Base-by-base conservation (phyloP, 2,329 filamentous ascomycete genomes). In the Phialophora chinensis region DNA sequence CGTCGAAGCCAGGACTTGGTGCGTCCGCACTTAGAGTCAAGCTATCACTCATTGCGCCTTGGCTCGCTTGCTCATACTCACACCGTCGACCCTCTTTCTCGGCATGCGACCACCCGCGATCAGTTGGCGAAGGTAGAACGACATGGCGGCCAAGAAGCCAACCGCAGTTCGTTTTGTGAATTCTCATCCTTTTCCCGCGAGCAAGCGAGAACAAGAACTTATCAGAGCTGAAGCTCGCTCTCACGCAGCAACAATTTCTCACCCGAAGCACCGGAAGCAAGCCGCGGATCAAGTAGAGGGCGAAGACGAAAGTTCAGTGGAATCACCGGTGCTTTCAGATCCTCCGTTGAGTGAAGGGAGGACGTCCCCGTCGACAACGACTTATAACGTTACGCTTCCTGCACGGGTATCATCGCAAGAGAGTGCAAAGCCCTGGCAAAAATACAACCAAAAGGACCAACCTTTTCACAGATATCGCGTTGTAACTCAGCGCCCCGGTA, bases 201-300 rank as follows among this genome's bases (percentile, higher is more conserved):
- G 44, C 58, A 60, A 60, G 44, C 58, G 58, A 35, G 58, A 60
- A 52, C 58, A 60, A 27, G 58, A 60, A 35, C 27, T 60, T 6
- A 20, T 52, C 20, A 27, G 44, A 1, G 25, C 58, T 11, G 44
- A n/a, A 17, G 58, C 58, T 10, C 58, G 58, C 10, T 49, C 58
- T n/a, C 58, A 60, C 50, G 42, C 58, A 25, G 58, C 58, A 11
- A 60, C 27, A 20, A 29, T 60, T 17, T 60, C 58, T 11, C 58
- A 60, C 25, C 58, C 58, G n/a, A 60, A 23, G n/a, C 31, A 60
- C 31, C 29, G 42, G 23, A 49, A 60, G 27, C 14, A 50, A 17
- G 20, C 29, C 17, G 42, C 25, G 29, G 12, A 52, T 27, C 7
- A 11, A 1, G 14, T 8, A 6, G 58, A 33, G 14, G n/a, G 52